Base-by-base conservation (phyloP, 352 stramenopile species). In the Phytophthora nicotianae region DNA sequence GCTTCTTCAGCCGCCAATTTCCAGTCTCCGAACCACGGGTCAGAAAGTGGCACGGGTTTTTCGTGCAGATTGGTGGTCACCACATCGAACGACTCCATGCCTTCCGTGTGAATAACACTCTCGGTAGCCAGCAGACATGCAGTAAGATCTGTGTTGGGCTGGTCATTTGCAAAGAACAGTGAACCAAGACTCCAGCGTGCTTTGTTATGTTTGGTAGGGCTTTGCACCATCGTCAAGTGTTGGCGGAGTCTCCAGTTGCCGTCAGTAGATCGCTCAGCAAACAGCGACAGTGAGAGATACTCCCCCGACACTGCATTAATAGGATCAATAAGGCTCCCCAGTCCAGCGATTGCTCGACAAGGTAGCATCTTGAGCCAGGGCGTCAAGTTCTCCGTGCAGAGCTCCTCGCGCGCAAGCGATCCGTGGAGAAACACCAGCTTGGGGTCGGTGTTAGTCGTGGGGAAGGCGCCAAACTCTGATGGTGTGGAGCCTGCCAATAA, bases 341-440 rank as follows among this genome's bases (percentile, higher is more conserved):
- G 70, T 2, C 88, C 85, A 1, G 75, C 58, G 24, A 89, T 65
- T 5, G 74, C 61, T 14, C 88, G 81, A 47, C 86, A 96, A 13
- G 89, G 89, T 21, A 96, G 72, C 70, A 96, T 83, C 68, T 96
- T 96, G 52, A 96, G 79, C 86, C 85, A 95, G 20, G 89, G 86
- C 43, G 86, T 91, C 32, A 96, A 73, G 56, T 96, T 96, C 64
- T 96, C 89, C 1, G 89, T 95, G 54, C 89, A 96, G 17, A 94
- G 72, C 67, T 94, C 85, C 59, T 96, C 89, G 5, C 86, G 78
- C 5, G 85, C 70, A 17, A 96, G 69, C 43, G 75, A 74, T n/a
- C 77, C 88, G 52, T 94, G 77, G 16, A 89, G 51, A 23, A 89
- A 85, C 14, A 62, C 23, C 14, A 59, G 51, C 4, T n/a, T 27